phyloP scores from a whole-genome alignment of 2,329 filamentous ascomycete genomes.

The Neospermospora avenae region DNA sequence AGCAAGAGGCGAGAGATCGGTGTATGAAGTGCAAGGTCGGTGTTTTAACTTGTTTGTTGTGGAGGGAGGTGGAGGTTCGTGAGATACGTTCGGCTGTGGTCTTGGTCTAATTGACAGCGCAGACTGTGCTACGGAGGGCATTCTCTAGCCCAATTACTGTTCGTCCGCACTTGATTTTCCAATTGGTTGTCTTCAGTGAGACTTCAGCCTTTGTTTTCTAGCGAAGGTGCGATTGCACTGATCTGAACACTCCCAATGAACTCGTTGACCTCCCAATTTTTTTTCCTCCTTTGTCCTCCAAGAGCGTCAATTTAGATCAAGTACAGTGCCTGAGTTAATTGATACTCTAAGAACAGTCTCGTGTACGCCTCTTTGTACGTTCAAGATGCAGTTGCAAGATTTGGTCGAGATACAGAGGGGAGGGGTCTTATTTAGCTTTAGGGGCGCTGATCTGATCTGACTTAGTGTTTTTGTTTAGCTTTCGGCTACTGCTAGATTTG shows the following conservation, averaged over 20 bases:
- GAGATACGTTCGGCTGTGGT: constrained; percentile 4
- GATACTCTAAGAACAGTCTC: too few species aligned
- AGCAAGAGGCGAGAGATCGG: constrained; percentile 19
- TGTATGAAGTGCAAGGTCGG: constrained; percentile 29
- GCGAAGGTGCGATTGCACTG: not conserved
- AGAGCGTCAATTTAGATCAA: too few species aligned
- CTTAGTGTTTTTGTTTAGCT: not conserved
- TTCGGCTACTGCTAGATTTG: not conserved
- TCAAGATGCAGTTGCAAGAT: too few species aligned
- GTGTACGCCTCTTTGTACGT: too few species aligned
- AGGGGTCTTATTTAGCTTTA: not conserved
- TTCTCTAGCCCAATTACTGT: constrained; percentile 9
- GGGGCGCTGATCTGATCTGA: not conserved
- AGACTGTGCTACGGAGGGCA: constrained; percentile 33
- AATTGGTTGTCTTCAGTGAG: not conserved
- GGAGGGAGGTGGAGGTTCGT: constrained; percentile 18
- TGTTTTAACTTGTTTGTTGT: constrained; percentile 26
- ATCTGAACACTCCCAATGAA: too few species aligned
- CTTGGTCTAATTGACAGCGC: constrained; percentile 30
- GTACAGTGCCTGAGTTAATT: too few species aligned
- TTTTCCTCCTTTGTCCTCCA: too few species aligned
- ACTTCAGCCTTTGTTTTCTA: not conserved
- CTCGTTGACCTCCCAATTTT: too few species aligned
- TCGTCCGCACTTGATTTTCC: not conserved
- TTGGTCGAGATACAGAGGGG: too few species aligned